Base-by-base conservation (phyloP, 108 stramenopile genomes). In the Conticribra weissflogii region DNA sequence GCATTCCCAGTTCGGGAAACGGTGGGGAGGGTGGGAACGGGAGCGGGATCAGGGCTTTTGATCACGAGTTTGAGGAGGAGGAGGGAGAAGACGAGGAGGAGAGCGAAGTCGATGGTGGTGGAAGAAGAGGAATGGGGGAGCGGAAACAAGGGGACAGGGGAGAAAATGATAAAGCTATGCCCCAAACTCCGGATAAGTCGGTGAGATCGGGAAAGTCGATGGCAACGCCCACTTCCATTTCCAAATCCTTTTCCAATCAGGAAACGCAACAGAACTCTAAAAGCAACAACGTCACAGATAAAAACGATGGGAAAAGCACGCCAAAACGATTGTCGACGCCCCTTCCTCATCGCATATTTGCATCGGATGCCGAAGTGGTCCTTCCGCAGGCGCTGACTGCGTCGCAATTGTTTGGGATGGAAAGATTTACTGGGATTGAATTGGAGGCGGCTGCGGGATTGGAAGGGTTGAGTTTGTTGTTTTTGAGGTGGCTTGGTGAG, bases 361-460 rank as follows among this genome's bases (percentile, higher is more conserved):
- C 91, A 22, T 65, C 86, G 34, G 93, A 92, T 63, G 91, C 91
- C 25, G 93, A 95, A 57, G 93, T 95, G 0, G 93, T 95, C 1
- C 63, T 95, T 1, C 93, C 93, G 0, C 86, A 92, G 60, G 93
- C 93, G 17, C 80, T 90, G 29, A 95, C 93, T 18, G 93, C 93
- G 2, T 81, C 79, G 7, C 93, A 95, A 78, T 63, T 95, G n/a
- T 95, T 95, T 83, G 93, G 93, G 2, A 73, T 90, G 15, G 93
- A 95, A 73, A 75, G 83, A 68, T 65, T 83, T 36, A 86, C 84
- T 18, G 93, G 93, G 22, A 90, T 95, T 63, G 90, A 95, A 66
- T 79, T 95, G 54, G 93, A 95, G 72, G 93, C 93, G 21, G 89
- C 93, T 34, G 86, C 86, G 16, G 93, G 93, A 9, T 87, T 95